A percentile compares a stretch with the other conserved stretches of the same genome.
Evolutionary conservation across 2,329 filamentous ascomycete species (phyloP).

Genomic region (Pseudocercospora ulei): DNA sequence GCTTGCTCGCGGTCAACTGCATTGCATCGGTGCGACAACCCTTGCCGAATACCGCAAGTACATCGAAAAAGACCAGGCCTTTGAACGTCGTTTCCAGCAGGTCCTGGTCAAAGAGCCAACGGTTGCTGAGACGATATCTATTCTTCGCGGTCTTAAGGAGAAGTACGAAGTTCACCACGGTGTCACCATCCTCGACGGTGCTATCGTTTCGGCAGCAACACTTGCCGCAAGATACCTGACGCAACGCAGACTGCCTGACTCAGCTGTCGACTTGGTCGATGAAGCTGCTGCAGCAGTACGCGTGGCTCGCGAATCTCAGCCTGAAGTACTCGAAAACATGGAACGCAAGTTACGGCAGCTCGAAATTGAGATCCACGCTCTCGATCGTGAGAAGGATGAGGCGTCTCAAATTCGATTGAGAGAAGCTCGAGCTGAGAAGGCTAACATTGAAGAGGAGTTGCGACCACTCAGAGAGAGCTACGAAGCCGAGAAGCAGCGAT

Average conservation of each 20-base stretch:
- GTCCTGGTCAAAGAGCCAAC: constrained; percentile 91
- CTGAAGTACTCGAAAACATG: constrained; percentile 87
- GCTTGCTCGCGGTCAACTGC: constrained; percentile 89
- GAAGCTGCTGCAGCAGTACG: constrained; percentile 94
- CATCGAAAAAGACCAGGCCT: constrained; percentile 96
- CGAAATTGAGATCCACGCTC: constrained; percentile 92
- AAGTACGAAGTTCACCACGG: constrained; percentile 97
- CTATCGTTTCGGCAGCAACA: constrained; percentile 82
- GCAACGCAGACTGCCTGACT: constrained; percentile 80
- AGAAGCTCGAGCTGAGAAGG: constrained; percentile 78
- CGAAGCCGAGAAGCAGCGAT: constrained; percentile 76
- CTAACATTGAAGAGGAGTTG: constrained; percentile 88
- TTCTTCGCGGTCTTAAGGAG: constrained; percentile 95
- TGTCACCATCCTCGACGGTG: constrained; percentile 89
- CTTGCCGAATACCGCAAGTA: constrained; percentile 95
- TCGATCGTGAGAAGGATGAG: constrained; percentile 89
- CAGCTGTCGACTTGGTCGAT: constrained; percentile 90
- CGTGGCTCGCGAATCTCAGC: constrained; percentile 90
- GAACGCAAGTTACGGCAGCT: constrained; percentile 84
- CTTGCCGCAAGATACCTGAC: constrained; percentile 91
- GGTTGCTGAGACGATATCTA: constrained; percentile 84
- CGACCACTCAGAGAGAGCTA: constrained; percentile 90
- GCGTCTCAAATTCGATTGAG: constrained; percentile 74
- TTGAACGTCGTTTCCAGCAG: constrained; percentile 97
- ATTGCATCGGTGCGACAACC: constrained; percentile 96